Conservation (phyloP, 2,329 filamentous ascomycete genomes). For the Hypoxylon sp. region DNA sequence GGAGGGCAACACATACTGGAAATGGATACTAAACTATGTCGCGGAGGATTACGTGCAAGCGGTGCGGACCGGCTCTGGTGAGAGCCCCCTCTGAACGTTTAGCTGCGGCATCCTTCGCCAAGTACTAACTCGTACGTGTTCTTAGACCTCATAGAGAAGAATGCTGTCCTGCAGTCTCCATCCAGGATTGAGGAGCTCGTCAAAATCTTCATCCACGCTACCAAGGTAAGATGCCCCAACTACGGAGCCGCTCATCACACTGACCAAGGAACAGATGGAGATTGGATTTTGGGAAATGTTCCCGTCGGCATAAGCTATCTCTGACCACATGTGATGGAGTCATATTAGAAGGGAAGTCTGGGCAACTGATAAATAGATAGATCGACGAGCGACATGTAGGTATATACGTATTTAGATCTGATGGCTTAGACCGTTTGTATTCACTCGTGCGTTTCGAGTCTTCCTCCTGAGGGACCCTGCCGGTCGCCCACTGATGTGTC, state of each 20-base stretch:
- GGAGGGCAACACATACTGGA: slow-evolving; percentile 82
- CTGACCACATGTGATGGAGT: background rate
- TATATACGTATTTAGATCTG: background rate
- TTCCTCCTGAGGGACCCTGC: too few relatives aligned
- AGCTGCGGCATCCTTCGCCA: background rate
- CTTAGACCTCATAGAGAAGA: slow-evolving; percentile 79
- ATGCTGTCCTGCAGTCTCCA: slow-evolving; percentile 79
- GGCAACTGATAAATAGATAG: slow-evolving; percentile 4
- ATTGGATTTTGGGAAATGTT: slow-evolving; percentile 69
- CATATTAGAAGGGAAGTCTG: background rate
- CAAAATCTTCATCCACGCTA: slow-evolving; percentile 87
- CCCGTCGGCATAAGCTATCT: slow-evolving; percentile 49
- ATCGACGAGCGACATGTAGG: background rate
- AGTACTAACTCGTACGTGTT: slow-evolving; percentile 16
- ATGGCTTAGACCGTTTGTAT: background rate
- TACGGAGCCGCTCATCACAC: slow-evolving; percentile 12
- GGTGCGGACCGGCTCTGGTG: slow-evolving; percentile 77
- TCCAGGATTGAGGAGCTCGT: slow-evolving; percentile 84
- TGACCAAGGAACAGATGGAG: slow-evolving; percentile 60
- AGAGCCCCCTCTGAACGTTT: slow-evolving; percentile 46
- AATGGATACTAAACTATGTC: slow-evolving; percentile 91
- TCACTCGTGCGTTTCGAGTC: too few relatives aligned
- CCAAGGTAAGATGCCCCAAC: slow-evolving; percentile 68
- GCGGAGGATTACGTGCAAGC: slow-evolving; percentile 82
- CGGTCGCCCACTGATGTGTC: too few relatives aligned